Evolutionary conservation across 306 rosid species (phyloP).

Genomic region (Malus fusca): DNA sequence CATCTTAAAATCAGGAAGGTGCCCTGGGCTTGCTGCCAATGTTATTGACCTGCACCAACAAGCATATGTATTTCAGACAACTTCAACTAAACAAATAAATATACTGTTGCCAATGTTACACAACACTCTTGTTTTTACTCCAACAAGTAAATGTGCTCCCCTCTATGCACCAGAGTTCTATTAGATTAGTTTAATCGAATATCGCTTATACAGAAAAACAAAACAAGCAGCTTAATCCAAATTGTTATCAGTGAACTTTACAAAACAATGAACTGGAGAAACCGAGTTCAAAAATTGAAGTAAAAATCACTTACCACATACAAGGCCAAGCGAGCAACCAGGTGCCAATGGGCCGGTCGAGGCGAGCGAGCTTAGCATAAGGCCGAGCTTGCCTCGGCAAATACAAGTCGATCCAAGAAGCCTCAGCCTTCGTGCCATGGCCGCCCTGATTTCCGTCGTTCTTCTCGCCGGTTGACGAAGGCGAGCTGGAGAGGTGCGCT

Average conservation of each 20-base stretch:
- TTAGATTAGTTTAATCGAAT: too few species aligned
- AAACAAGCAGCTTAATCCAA: neutral
- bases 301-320: conserved; percentile 52
- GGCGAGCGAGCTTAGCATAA: conserved; percentile 86
- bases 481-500: conserved; percentile 36
- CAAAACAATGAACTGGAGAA: neutral
- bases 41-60: conserved; percentile 63
- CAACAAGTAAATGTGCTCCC: neutral
- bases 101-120: neutral
- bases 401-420: conserved; percentile 63
- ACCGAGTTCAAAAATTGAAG: neutral
- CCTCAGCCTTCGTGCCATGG: conserved; percentile 5
- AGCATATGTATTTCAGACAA: neutral
- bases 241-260: neutral
- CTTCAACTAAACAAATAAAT: neutral
- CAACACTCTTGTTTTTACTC: neutral
- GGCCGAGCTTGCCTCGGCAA: conserved; percentile 61
- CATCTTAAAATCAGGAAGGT: conserved; percentile 78
- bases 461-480: conserved; percentile 40
- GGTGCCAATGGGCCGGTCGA: conserved; percentile 88
- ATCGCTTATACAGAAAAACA: too few species aligned
- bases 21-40: conserved; percentile 70
- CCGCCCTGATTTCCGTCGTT: conserved; percentile 21
- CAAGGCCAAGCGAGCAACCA: conserved; percentile 98
- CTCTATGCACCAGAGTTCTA: too few species aligned